Base-by-base conservation (phyloP, 2,329 filamentous ascomycete species). In the Blastomyces percursus region DNA sequence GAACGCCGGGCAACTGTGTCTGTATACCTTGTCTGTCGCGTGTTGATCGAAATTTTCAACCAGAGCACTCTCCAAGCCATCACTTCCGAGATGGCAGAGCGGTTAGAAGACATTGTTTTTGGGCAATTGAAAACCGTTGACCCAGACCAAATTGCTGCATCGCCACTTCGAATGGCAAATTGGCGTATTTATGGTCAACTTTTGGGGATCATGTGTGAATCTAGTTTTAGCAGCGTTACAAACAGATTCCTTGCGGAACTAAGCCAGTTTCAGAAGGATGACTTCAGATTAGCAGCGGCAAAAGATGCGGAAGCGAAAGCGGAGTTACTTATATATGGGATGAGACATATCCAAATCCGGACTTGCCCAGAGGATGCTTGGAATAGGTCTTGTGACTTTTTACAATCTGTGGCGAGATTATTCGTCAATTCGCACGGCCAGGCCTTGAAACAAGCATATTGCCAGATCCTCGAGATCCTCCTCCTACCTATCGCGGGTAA, bases 121-220 rank as follows among this genome's bases (percentile, higher is more conserved):
- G 88, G 88, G n/a, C 94, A 97, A 73, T 81, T 99, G 11, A 95
- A 92, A 71, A 89, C 88, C 55, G 88, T 91, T 8, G 92, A 97
- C 64, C 86, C 89, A 0, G 91, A 96, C 8, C 86, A 92, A 70
- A 80, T 87, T 9, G 71, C 75, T 12, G 73, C 73, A 2, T 96
- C 91, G 0, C 86, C 90, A 0, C 79, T 97, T 30, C 91, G 91
- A 67, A 86, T 94, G 75, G 90, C 94, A 16, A 99, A 99, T 70
- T 99, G 93, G 93, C 89, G 90, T 64, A 86, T 99, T 2, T 96
- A 96, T 73, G 88, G 91, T 24, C 90, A 96, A 70, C 80, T 99
- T 3, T 83, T 99, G 0, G 94, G 95, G n/a, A 88, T 92, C 48
- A 96, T 99, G 89, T 96, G 94, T 75, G 88, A 89, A 54, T 87